phyloP scores from a whole-genome alignment of 768 basidiomycete species.

The Suillus hirtellus region DNA sequence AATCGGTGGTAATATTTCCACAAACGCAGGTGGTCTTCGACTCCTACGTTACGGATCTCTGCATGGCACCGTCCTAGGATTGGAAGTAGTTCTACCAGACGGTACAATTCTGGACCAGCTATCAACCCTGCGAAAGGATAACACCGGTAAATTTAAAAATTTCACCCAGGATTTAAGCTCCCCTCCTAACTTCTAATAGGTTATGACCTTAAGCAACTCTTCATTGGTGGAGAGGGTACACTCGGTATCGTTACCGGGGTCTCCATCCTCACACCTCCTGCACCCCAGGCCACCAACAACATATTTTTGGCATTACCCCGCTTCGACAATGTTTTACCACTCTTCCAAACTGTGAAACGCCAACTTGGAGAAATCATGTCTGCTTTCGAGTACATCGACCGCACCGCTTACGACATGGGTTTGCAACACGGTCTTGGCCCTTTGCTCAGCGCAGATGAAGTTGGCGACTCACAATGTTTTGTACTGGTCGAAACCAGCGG shows the following conservation, averaged over 20 bases:
- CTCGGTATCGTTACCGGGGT: constrained; percentile 94
- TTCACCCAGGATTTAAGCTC: constrained; percentile 3
- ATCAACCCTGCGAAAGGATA: constrained; percentile 93
- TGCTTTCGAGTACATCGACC: constrained; percentile 96
- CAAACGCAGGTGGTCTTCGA: constrained; percentile 96
- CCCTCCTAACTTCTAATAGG: constrained; percentile 46
- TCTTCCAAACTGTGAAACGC: constrained; percentile 78
- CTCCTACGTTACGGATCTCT: constrained; percentile 92
- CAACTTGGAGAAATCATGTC: constrained; percentile 93
- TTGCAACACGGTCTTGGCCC: constrained; percentile 81
- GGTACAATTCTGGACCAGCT: constrained; percentile 89
- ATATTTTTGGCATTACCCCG: constrained; percentile 87
- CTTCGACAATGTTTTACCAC: constrained; percentile 83
- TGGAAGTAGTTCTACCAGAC: constrained; percentile 95
- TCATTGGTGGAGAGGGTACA: constrained; percentile 97
- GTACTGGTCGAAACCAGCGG: constrained; percentile 95
- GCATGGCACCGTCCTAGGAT: constrained; percentile 91
- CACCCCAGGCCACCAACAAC: constrained; percentile 84
- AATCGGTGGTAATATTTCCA: constrained; percentile 95
- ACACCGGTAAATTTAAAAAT: constrained; percentile 67
- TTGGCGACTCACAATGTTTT: constrained; percentile 82
- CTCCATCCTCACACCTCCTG: constrained; percentile 87
- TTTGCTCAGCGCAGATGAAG: constrained; percentile 70
- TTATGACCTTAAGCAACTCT: constrained; percentile 97
- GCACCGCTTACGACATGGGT: constrained; percentile 81